Conservation (phyloP, 768 basidiomycete genomes). For the Tricholoma terreum region DNA sequence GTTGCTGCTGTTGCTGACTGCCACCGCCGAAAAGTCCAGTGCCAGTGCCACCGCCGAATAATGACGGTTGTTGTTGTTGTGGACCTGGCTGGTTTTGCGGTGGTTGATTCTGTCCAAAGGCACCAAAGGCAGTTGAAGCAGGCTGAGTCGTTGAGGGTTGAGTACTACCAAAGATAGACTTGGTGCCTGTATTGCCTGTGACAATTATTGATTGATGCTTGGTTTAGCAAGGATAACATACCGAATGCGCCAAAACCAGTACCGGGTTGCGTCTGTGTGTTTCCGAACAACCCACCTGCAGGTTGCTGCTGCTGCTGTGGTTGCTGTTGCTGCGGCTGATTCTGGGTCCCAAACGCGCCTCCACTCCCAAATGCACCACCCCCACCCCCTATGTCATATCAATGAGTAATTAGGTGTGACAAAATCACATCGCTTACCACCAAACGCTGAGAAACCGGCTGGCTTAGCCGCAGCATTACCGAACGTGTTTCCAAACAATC, state of each 20-base stretch:
- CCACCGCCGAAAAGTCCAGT: slow-evolving; percentile 32
- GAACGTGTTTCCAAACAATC: slow-evolving; percentile 38
- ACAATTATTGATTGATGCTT: not conserved
- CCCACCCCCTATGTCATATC: slow-evolving; percentile 5
- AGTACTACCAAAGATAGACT: slow-evolving; percentile 41
- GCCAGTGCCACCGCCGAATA: slow-evolving; percentile 29
- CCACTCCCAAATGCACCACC: slow-evolving; percentile 33
- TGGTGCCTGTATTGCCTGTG: slow-evolving; percentile 20
- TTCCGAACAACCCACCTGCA: slow-evolving; percentile 31
- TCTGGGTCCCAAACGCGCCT: slow-evolving; percentile 32
- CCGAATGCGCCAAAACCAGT: slow-evolving; percentile 41
- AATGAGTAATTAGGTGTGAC: not conserved
- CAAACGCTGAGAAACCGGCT: slow-evolving; percentile 14
- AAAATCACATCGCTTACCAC: slow-evolving; percentile 7
- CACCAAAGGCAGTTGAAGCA: slow-evolving; percentile 36
- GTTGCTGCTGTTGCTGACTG: slow-evolving; percentile 25
- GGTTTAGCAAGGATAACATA: slow-evolving; percentile 9
- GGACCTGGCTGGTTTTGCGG: slow-evolving; percentile 34
- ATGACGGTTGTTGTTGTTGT: slow-evolving; percentile 21
- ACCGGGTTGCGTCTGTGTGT: slow-evolving; percentile 22
- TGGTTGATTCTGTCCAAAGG: slow-evolving; percentile 32
- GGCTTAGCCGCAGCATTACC: slow-evolving; percentile 17
- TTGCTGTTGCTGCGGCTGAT: slow-evolving; percentile 30
- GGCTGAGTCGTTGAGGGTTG: slow-evolving; percentile 38
- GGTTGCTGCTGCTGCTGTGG: slow-evolving; percentile 31